Conservation (phyloP, 1,284 basidiomycete genomes). For the Ustilago xerochloae region DNA sequence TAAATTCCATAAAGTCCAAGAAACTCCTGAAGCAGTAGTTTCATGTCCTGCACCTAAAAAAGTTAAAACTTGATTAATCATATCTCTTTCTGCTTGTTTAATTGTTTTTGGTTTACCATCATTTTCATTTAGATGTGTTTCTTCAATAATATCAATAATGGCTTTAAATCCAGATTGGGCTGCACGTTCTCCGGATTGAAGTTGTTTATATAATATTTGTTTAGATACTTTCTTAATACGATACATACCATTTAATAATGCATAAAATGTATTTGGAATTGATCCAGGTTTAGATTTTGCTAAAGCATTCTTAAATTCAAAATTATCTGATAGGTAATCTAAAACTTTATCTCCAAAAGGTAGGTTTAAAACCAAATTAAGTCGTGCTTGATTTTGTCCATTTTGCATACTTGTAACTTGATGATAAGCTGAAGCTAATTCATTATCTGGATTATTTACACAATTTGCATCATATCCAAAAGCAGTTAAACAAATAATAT, state of each 20-base stretch:
- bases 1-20: slow-evolving; percentile 80
- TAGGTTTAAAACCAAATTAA: slow-evolving; percentile 57
- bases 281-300: neutral
- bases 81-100: slow-evolving; percentile 54
- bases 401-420: slow-evolving; percentile 59
- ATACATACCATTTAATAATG: slow-evolving; percentile 46
- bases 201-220: slow-evolving; percentile 54
- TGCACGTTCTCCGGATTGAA: slow-evolving; percentile 42
- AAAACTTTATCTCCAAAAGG: slow-evolving; percentile 46
- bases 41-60: slow-evolving; percentile 61
- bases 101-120: slow-evolving; percentile 43
- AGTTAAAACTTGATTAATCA: slow-evolving; percentile 57
- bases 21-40: slow-evolving; percentile 76
- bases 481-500: slow-evolving; percentile 63
- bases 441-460: slow-evolving; percentile 47
- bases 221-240: slow-evolving; percentile 50
- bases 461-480: slow-evolving; percentile 60
- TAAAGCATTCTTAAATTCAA: slow-evolving; percentile 19
- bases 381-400: slow-evolving; percentile 47
- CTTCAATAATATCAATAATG: slow-evolving; percentile 51
- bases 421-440: slow-evolving; percentile 60
- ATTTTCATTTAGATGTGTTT: slow-evolving; percentile 37
- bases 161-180: slow-evolving; percentile 25
- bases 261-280: slow-evolving; percentile 1
- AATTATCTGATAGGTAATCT: slow-evolving; percentile 22